Conservation (phyloP, 169 alveolate genomes). For the Perkinsus marinus region DNA sequence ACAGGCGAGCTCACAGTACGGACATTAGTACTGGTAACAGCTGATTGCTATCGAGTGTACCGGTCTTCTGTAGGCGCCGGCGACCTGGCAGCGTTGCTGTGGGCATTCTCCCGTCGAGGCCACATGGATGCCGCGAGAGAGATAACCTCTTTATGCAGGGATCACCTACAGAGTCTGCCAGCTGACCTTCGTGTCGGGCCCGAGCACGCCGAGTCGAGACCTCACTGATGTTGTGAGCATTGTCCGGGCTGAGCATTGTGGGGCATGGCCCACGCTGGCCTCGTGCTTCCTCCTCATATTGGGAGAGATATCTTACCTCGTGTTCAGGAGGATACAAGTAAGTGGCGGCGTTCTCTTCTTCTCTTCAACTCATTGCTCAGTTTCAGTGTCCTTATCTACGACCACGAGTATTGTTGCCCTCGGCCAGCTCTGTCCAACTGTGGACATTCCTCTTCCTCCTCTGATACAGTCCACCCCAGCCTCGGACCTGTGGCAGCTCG, state of each 20-base stretch:
- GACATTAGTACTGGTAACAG: no score
- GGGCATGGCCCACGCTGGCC: neutral
- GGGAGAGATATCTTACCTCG: neutral
- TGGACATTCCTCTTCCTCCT: neutral
- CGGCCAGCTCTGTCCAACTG: neutral
- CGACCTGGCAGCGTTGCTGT: neutral
- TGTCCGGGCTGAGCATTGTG: neutral
- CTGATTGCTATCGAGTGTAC: no score
- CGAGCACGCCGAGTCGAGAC: no score
- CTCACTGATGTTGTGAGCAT: neutral
- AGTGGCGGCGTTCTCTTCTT: neutral
- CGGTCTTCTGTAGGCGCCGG: neutral
- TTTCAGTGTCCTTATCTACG: no score
- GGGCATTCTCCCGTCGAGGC: neutral
- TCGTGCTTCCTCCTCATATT: neutral
- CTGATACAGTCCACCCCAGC: neutral
- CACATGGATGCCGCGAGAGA: neutral
- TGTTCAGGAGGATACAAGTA: neutral
- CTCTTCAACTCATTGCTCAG: neutral
- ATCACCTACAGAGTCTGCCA: neutral
- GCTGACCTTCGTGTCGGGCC: neutral
- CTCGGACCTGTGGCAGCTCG: neutral
- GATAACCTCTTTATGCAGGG: neutral
- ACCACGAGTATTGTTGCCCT: neutral
- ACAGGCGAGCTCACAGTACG: no score